Percentiles rank a stretch among this genome's conserved stretches.
phyloP scores from a whole-genome alignment of 768 basidiomycete species.

The Auriscalpium vulgare region DNA sequence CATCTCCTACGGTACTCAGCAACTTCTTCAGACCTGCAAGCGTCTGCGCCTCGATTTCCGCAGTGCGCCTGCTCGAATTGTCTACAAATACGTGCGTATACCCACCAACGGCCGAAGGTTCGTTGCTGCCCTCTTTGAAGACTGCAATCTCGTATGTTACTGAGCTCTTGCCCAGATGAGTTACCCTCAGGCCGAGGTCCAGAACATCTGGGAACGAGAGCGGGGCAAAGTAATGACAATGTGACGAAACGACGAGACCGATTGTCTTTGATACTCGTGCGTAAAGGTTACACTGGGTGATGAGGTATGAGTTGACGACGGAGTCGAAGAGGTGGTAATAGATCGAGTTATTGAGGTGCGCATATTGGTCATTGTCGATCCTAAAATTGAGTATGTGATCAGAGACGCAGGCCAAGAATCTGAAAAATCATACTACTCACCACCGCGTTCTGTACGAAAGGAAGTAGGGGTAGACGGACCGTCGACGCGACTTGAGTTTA shows the following conservation, averaged over 20 bases:
- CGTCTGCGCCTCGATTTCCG: constrained; percentile 33
- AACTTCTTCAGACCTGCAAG: constrained; percentile 42
- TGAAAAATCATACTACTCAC: constrained; percentile 28
- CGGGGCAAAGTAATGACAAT: constrained; percentile 70
- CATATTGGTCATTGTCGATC: constrained; percentile 85
- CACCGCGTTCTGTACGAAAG: constrained; percentile 64
- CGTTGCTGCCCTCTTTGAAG: constrained; percentile 37
- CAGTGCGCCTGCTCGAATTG: constrained; percentile 47
- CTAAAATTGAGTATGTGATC: constrained; percentile 27
- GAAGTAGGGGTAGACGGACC: constrained; percentile 51
- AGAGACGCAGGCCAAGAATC: neutral
- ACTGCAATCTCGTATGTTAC: constrained; percentile 77
- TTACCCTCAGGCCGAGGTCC: constrained; percentile 63
- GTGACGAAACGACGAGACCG: constrained; percentile 73
- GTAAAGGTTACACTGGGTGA: constrained; percentile 48
- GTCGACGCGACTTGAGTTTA: constrained; percentile 15
- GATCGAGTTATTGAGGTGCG: constrained; percentile 72
- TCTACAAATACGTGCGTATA: constrained; percentile 87
- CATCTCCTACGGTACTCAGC: neutral
- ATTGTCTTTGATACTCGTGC: constrained; percentile 48
- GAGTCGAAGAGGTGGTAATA: constrained; percentile 83
- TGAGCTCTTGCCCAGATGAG: constrained; percentile 62
- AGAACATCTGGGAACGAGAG: constrained; percentile 66
- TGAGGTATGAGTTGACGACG: constrained; percentile 72
- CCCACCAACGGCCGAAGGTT: constrained; percentile 37